Base-by-base conservation (phyloP, 2,329 filamentous ascomycete genomes). In the Penicillium sp. region DNA sequence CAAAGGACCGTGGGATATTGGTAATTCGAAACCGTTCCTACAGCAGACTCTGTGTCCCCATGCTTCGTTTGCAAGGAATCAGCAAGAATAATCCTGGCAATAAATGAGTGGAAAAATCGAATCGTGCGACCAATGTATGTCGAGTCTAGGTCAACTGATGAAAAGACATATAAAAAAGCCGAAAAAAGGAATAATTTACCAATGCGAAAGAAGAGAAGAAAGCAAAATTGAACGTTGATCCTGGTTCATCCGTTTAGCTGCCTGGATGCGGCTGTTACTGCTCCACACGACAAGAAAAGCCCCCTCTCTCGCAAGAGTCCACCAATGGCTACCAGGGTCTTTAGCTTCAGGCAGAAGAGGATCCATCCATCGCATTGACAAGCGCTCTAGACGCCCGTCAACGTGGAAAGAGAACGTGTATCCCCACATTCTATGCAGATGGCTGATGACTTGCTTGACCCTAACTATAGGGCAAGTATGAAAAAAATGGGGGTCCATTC, bases 341-440 rank as follows among this genome's bases (percentile, higher is more conserved):
- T n/a, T 10, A 35, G 2, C 39, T 27, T 7, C 39, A 52, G 49
- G 47, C 53, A 53, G 40, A 32, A 59, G 42, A 52, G 39, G 18
- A 56, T 39, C 50, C 39, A 23, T 23, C 5, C 23, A 23, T 40
- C 64, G 59, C 59, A 64, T 50, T 26, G 38, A 62, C 66, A 71
- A 70, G 67, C 68, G 67, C 69, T 66, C 60, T 68, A 70, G 60
- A 68, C 68, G 68, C 69, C 61, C 49, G 38, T 43, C 50, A 61
- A 55, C 53, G 35, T 60, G 59, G 46, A 29, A 59, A 55, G 7
- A 27, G 19, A 50, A 39, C 38, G 53, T 32, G 41, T 39, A 36
- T 42, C 59, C 48, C 59, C 55, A 48, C 52, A 49, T 40, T 56
- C 53, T 43, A 60, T 61, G 58, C 61, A 55, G 51, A 56, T 48